Evolutionary conservation across 225 moss, liverwort and hornwort genomes (phyloP).

Genomic region (Polytrichum commune): DNA sequence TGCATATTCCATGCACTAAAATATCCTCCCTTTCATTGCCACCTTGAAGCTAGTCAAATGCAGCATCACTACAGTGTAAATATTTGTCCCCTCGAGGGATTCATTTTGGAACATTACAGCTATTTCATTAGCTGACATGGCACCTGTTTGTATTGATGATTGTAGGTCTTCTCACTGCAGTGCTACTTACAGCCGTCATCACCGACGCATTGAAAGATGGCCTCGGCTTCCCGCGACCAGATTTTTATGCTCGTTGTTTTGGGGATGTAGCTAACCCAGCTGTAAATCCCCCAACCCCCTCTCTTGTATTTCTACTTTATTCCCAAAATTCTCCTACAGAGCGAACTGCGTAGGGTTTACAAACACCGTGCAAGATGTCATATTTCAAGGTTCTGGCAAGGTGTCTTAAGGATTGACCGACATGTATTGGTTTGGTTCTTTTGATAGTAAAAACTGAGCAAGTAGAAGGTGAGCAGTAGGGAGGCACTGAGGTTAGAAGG

Average conservation of each 20-base stretch:
- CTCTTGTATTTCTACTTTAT: too few relatives aligned
- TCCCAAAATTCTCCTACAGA: too few relatives aligned
- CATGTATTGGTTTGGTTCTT: too few relatives aligned
- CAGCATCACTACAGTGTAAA: not conserved
- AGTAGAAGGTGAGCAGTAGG: too few relatives aligned
- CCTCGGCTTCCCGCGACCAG: constrained; percentile 53
- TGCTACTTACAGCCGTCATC: constrained; percentile 49
- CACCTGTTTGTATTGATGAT: not conserved
- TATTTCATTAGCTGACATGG: not conserved
- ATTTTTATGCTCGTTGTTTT: constrained; percentile 53
- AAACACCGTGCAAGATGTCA: too few relatives aligned
- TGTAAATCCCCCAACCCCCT: not conserved
- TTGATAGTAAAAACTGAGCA: too few relatives aligned
- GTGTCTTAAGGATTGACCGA: too few relatives aligned
- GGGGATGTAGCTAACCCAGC: constrained; percentile 16
- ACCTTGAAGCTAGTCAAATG: not conserved
- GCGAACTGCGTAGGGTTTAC: too few relatives aligned
- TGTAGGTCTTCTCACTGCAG: constrained; percentile 53
- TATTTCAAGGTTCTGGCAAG: too few relatives aligned
- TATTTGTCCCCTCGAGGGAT: not conserved
- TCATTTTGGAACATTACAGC: not conserved
- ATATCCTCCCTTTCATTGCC: too few relatives aligned
- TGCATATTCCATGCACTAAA: too few relatives aligned
- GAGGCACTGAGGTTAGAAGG: too few relatives aligned
- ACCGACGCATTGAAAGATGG: constrained; percentile 55